Base-by-base conservation (phyloP, 225 moss, liverwort and hornwort species). In the Anthoceros angustus region DNA sequence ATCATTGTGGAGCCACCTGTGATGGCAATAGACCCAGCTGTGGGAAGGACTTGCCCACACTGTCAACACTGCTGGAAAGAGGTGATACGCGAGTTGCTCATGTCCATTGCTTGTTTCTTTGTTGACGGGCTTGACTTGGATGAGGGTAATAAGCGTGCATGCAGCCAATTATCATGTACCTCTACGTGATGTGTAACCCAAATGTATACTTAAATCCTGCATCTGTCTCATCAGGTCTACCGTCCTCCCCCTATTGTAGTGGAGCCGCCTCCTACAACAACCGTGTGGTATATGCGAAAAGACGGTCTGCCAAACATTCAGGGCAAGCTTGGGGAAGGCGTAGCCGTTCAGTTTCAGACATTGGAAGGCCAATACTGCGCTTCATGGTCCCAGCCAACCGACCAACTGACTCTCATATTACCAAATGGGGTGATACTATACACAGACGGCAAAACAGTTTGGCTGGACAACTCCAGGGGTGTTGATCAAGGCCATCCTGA, bases 251-350 rank as follows among this genome's bases (percentile, higher is more conserved):
- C 63, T 32, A 14, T 0, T 0, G 0, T 73, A 45, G 23, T 24
- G 10, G 20, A 69, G 20, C 63, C 43, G 39, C 70, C 43, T 9
- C 9, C 25, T 23, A 60, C 69, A 9, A 64, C 73, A 65, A 74
- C 82, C n/a, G 85, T 82, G 42, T 98, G 95, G 95, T 91, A 91
- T 64, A 78, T 98, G 38, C 80, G 86, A 18, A 98, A 88, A 71
- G 91, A 88, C 70, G 95, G 91, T 38, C 73, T 85, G 40, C 82
- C 91, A 25, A 82, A 86, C 75, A 86, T 98, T 0, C 95, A 98
- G 15, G 95, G 95, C 8, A 91, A 87, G 77, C 85, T 88, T 63
- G 65, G 68, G 12, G 70, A 69, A 38, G 78, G 95, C 42, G 79
- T 98, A 9, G 92, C 86, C 42, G 81, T 91, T 62, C 88, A 98